These are phyloP conservation scores for Solanum sejunctum DNA, from an alignment of 257 asterid species.

Conservation along the genomic window DNA sequence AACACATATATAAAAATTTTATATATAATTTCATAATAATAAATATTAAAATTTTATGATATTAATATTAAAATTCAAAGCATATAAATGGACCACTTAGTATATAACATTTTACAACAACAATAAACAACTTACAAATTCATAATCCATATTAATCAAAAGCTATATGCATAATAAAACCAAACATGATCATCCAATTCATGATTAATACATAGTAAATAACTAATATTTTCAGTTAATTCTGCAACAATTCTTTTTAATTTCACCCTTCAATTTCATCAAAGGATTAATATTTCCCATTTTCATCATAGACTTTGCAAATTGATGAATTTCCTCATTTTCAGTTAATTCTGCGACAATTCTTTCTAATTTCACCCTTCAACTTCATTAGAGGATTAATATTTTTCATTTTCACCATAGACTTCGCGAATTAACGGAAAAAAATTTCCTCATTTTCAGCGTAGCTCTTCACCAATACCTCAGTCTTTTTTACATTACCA, in stretches of 20 bases:
- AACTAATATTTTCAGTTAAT: conserved; percentile 16
- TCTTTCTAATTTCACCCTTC: conserved; percentile 56
- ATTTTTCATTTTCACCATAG: conserved; percentile 70
- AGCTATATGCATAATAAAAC: not conserved
- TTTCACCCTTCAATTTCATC: conserved; percentile 40
- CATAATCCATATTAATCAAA: not conserved
- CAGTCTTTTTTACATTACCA: conserved; percentile 27
- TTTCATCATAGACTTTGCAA: conserved; percentile 58
- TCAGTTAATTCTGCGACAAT: conserved; percentile 44
- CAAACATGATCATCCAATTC: not conserved
- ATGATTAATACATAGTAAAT: not conserved
- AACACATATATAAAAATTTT: too few relatives aligned
- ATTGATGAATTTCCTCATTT: conserved; percentile 35
- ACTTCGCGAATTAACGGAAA: conserved; percentile 48
- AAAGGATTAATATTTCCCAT: conserved; percentile 65
- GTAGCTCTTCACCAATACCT: conserved; percentile 37
- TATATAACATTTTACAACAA: not conserved
- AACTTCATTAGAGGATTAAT: conserved; percentile 44
- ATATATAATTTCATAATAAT: too few relatives aligned
- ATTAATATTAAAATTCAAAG: not conserved
- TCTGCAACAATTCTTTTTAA: conserved; percentile 50
- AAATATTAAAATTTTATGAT: too few relatives aligned
- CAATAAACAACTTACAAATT: not conserved
- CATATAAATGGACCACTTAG: not conserved
- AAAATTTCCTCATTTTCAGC: conserved; percentile 47